Conservation (phyloP, 1,139 yeast genomes). For the Diutina sp. region DNA sequence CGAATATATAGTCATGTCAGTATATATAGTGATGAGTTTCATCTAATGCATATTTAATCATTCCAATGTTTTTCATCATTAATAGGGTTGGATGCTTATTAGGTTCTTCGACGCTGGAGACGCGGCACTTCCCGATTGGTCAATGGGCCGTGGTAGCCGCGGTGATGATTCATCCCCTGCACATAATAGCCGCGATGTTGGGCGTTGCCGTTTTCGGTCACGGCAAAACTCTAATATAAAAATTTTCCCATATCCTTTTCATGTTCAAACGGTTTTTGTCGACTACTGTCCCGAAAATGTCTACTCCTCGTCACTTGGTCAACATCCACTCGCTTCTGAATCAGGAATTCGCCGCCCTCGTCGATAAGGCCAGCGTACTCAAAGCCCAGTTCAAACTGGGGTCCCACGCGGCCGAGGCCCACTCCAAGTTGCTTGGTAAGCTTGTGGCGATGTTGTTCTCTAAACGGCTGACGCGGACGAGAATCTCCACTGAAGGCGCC, state of each 20-base stretch:
- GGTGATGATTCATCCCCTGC: neutral
- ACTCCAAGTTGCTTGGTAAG: slow-evolving; percentile 59
- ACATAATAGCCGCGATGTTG: neutral
- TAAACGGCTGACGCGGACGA: slow-evolving; percentile 89
- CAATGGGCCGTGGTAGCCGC: neutral
- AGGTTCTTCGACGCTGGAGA: neutral
- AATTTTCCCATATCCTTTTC: neutral
- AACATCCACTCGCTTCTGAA: slow-evolving; percentile 67
- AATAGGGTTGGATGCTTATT: too few relatives aligned
- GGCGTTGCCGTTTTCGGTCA: neutral
- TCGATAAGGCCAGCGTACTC: slow-evolving; percentile 52
- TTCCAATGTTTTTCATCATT: too few relatives aligned
- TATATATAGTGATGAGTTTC: too few relatives aligned
- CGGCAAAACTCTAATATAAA: neutral
- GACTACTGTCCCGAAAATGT: slow-evolving; percentile 4
- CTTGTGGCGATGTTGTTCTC: slow-evolving; percentile 74
- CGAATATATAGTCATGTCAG: neutral
- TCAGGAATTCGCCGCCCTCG: slow-evolving; percentile 54
- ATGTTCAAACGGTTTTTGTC: slow-evolving; percentile 8
- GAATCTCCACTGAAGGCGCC: slow-evolving; percentile 92
- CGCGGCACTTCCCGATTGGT: neutral
- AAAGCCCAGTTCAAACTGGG: slow-evolving; percentile 46
- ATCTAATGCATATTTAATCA: too few relatives aligned
- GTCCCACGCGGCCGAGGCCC: slow-evolving; percentile 29
- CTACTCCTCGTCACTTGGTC: slow-evolving; percentile 48